Evolutionary conservation across 495 filamentous ascomycete species (phyloP), one percentile per base, ranked within the genome.

Genomic region (Hyaloscypha hepaticicola): DNA sequence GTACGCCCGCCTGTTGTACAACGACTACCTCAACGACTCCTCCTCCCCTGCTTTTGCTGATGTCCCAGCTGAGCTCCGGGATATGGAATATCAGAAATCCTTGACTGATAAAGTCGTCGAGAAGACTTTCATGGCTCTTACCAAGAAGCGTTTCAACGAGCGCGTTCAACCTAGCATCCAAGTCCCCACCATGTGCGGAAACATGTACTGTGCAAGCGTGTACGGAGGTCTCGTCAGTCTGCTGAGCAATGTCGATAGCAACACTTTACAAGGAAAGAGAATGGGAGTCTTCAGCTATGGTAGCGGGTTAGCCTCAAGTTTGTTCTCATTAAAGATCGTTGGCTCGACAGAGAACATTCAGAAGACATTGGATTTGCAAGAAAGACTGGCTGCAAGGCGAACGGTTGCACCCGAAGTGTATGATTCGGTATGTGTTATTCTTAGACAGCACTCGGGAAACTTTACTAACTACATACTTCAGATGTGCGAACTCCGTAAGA

Each of bases 121-220:
- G 85, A 98, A 98, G 88, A 90, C 90, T 60, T 96, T 99, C 79
- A 92, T 98, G 89, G 87, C 73, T 56, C 85, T 98, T 66, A 88
- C 91, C 73, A 99, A 99, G 89, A 97, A 97, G 87, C 88, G 88
- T 63, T 98, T 93, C 81, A 86, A 88, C 68, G 87, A 92, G 77
- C 90, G 93, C 76, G 90, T 99, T 63, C 81, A 88, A 74, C 93
- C 96, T 41, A 79, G 83, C 72, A 90, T 95, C 73, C 82, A 96
- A 74, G 90, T 96, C 25, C 89, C 95, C 38, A 97, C 93, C 50
- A 88, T 92, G 80, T 97, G 93, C 77, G 96, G 95, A 77, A 99
- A 99, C 85, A 99, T 97, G 96, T 99, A 99, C 81, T 93, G 89
- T 72, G 95, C 89, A 56, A 96, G 91, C 74, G 90, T 99, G 69